A percentile compares a stretch with the other conserved stretches of the same genome.
These are phyloP conservation scores for Naganishia vishniacii DNA, from an alignment of 768 basidiomycete species.

Conservation along the genomic window DNA sequence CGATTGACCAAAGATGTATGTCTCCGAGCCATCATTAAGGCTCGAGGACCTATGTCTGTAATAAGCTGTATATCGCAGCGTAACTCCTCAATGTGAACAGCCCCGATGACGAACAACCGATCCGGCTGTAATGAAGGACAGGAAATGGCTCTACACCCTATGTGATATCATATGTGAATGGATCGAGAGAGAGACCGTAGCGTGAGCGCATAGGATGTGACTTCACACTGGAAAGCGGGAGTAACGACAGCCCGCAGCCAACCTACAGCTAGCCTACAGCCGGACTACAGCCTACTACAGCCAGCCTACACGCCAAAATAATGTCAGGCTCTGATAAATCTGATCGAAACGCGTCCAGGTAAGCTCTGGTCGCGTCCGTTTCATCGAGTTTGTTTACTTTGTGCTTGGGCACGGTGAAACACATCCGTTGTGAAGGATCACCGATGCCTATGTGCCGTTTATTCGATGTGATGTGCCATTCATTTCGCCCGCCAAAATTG, in stretches of 20 bases:
- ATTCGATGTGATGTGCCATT: background rate
- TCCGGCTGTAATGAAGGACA: no score
- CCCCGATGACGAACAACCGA: no score
- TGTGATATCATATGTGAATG: no score
- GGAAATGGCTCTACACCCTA: no score
- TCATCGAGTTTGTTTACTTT: conserved; percentile 20
- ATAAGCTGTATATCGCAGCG: no score
- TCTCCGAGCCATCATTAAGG: no score
- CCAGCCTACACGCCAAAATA: background rate
- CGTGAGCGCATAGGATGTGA: no score
- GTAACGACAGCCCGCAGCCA: background rate
- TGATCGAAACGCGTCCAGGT: background rate
- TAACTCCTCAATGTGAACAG: no score
- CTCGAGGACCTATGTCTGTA: no score
- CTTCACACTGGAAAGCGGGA: background rate
- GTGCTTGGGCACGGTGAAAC: background rate
- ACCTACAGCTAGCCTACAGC: background rate
- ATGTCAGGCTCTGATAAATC: conserved; percentile 3
- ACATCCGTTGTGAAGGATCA: background rate
- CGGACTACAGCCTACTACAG: no score
- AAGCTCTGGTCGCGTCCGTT: background rate
- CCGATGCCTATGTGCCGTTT: background rate
- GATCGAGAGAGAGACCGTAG: no score
- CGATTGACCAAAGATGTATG: no score
- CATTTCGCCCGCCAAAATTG: background rate